These are phyloP conservation scores for Erodium trifolium DNA, from an alignment of 441 rosid species.

Conservation along the genomic window DNA sequence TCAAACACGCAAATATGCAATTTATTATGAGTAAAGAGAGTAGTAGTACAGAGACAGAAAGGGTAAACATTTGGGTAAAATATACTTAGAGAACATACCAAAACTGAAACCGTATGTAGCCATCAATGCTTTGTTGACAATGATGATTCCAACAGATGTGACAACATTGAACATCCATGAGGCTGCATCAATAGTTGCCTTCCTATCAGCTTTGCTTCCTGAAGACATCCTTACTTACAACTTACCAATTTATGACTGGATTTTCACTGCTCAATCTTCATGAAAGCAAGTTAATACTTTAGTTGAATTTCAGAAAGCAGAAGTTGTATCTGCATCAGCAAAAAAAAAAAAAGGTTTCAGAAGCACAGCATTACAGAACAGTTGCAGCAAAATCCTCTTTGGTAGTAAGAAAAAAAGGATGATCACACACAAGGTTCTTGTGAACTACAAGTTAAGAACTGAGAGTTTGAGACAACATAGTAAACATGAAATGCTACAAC, in stretches of 20 bases:
- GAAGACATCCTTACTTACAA: constrained; percentile 38
- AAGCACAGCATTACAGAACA: not conserved
- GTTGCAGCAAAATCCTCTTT: not conserved
- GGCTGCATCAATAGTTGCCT: constrained; percentile 67
- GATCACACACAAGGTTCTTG: not conserved
- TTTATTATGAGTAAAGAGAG: no score
- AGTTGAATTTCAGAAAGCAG: constrained; percentile 10
- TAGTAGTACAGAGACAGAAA: not conserved
- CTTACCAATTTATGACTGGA: constrained; percentile 21
- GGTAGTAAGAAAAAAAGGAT: not conserved
- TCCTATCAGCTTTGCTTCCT: constrained; percentile 54
- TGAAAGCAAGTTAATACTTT: constrained; percentile 15
- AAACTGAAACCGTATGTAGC: constrained; percentile 84
- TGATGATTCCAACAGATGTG: constrained; percentile 90
- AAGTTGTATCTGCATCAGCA: constrained; percentile 19
- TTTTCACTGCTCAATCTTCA: constrained; percentile 29
- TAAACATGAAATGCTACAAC: not conserved
- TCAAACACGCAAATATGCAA: not conserved
- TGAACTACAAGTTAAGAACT: not conserved
- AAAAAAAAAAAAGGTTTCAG: not conserved
- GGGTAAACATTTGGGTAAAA: not conserved
- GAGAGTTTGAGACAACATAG: not conserved
- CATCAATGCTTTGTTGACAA: constrained; percentile 91
- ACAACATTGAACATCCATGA: constrained; percentile 96
- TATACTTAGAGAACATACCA: constrained; percentile 31